phyloP scores from a whole-genome alignment of 192 early-diverging fungal genomes.

The Coemansia sp. region DNA sequence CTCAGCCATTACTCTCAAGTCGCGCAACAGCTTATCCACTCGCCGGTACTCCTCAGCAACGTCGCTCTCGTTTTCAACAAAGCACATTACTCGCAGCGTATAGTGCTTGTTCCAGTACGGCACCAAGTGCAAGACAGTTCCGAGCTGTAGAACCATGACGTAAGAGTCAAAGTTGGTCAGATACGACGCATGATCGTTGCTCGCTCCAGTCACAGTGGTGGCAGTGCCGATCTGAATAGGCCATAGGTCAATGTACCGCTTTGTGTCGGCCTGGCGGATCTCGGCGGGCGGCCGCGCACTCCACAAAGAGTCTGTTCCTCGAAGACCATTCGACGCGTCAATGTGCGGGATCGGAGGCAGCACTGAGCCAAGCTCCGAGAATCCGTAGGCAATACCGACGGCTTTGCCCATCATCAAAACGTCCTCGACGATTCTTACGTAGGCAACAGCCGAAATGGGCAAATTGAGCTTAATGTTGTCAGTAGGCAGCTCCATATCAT shows the following conservation, averaged over 20 bases:
- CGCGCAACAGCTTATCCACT: constrained; percentile 56
- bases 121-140: constrained; percentile 69
- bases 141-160: constrained; percentile 73
- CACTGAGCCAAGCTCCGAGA: constrained; percentile 51
- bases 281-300: background rate
- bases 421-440: constrained; percentile 72
- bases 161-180: constrained; percentile 66
- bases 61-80: constrained; percentile 67
- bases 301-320: background rate
- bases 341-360: constrained; percentile 9
- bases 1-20: constrained; percentile 63
- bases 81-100: constrained; percentile 61
- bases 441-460: constrained; percentile 59
- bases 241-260: constrained; percentile 70
- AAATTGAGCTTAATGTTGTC: constrained; percentile 58
- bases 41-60: constrained; percentile 60
- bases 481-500: constrained; percentile 49
- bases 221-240: constrained; percentile 63
- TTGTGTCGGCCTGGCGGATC: background rate
- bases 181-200: constrained; percentile 23
- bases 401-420: constrained; percentile 66
- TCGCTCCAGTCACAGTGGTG: constrained; percentile 15
- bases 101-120: constrained; percentile 66
- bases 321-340: background rate
- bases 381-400: constrained; percentile 65